Percentiles rank a stretch among this genome's conserved stretches.
These are phyloP conservation scores for Eremothecium cymbalariae DNA, from an alignment of 1,139 yeast species.

Conservation along the genomic window DNA sequence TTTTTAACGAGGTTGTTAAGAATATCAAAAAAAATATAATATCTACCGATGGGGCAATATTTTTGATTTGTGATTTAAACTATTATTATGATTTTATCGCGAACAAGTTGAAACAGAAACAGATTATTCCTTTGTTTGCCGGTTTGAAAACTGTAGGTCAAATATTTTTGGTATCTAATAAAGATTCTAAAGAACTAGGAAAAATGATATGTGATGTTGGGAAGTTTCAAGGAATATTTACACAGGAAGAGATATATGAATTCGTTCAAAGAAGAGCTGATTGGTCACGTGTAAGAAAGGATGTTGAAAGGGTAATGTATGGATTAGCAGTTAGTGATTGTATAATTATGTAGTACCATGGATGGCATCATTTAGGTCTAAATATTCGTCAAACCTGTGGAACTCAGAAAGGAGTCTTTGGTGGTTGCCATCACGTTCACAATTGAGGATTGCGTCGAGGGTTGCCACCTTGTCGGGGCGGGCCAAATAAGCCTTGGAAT, in stretches of 20 bases:
- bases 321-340: constrained; percentile 73
- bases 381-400: constrained; percentile 16
- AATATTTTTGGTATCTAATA: constrained; percentile 65
- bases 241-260: constrained; percentile 88
- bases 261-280: constrained; percentile 83
- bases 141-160: constrained; percentile 82
- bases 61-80: constrained; percentile 67
- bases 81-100: constrained; percentile 64
- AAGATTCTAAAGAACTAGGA: constrained; percentile 75
- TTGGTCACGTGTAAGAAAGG: constrained; percentile 67
- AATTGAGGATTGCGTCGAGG: constrained; percentile 11
- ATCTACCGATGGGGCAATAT: constrained; percentile 76
- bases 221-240: constrained; percentile 80
- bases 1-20: constrained; percentile 69
- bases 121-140: constrained; percentile 66
- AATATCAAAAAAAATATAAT: constrained; percentile 60
- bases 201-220: constrained; percentile 74
- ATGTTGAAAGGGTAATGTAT: constrained; percentile 91
- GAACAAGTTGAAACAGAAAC: constrained; percentile 52
- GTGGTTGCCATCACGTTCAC: constrained; percentile 27
- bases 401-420: constrained; percentile 16
- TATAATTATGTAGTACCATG: constrained; percentile 26
- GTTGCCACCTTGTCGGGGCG: constrained; percentile 7
- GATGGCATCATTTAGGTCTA: constrained; percentile 15
- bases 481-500: constrained; percentile 11